Conservation (phyloP, 768 basidiomycete species). For the Pleurotus tuber-regium region DNA sequence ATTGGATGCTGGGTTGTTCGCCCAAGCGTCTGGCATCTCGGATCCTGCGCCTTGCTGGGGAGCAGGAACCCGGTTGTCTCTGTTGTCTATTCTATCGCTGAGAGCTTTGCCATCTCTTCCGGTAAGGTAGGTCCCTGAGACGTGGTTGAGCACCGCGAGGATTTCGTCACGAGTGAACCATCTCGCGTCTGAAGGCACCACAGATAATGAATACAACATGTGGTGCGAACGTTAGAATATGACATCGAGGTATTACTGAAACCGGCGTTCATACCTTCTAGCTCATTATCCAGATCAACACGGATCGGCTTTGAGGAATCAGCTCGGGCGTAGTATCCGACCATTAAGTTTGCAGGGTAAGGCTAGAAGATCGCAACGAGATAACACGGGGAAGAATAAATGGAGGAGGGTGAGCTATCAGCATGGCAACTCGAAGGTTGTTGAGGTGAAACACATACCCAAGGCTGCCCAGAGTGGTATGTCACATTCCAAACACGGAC, state of each 20-base stretch:
- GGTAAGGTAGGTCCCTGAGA: constrained; percentile 46
- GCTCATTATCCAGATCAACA: constrained; percentile 89
- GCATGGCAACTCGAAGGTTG: background rate
- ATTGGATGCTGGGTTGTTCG: constrained; percentile 12
- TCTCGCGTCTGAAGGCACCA: constrained; percentile 64
- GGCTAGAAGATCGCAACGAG: constrained; percentile 48
- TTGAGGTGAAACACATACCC: constrained; percentile 47
- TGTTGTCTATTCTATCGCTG: constrained; percentile 38
- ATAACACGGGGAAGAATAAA: constrained; percentile 1
- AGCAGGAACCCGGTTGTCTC: constrained; percentile 17
- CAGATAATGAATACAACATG: background rate
- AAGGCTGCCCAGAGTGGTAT: constrained; percentile 87
- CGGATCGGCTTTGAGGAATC: constrained; percentile 74
- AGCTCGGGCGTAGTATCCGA: constrained; percentile 82
- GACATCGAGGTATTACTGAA: background rate
- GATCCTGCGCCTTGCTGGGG: background rate
- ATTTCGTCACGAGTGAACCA: constrained; percentile 86
- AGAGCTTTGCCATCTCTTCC: constrained; percentile 50
- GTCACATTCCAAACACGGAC: constrained; percentile 79
- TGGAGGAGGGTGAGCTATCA: background rate
- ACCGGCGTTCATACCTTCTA: constrained; percentile 61
- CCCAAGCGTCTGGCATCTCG: background rate
- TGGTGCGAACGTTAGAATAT: background rate
- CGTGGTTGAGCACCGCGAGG: constrained; percentile 55
- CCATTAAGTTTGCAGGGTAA: constrained; percentile 87